Evolutionary conservation across 805 yeast species (phyloP), one percentile per base, ranked within the genome.

Genomic region (Candida suzukii): DNA sequence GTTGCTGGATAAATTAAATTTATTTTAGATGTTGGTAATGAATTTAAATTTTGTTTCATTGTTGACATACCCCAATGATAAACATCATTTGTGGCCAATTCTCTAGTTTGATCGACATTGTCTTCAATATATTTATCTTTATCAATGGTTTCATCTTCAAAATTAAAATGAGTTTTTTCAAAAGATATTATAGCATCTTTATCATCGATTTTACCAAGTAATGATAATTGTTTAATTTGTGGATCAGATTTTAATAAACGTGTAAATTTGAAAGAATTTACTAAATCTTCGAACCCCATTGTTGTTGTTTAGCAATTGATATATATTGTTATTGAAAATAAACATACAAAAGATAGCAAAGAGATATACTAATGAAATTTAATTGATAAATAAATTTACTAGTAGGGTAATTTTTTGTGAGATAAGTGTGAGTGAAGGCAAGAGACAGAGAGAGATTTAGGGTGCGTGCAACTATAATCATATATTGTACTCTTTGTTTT

Each of bases 1-100:
- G 96, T 83, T 0, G 98, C 98, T 1, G 99, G 99, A 58, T 76
- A 88, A 21, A 91, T 80, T 42, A 91, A 51, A 50, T 83, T 88
- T 41, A 87, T 51, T 54, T 90, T 88, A 14, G 81, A 80, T 1
- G 78, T 71, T 1, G 95, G 86, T 4, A 51, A 51, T 0, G 51
- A 48, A 0, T 63, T 66, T n/a, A 77, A 45, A 37, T 71, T 66
- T 46, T 76, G 81, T 3, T 50, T 50, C 1, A 72, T 58, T 8
- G 40, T 32, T 1, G 76, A 75, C 36, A 74, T 58, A 13, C 87
- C 86, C 97, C 98, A 91, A 46, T 72, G 72, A 55, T 91, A 91
- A 1, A 90, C 79, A 51, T 88, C 97, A 58, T 91, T 93, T 14
- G 65, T 58, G n/a, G 85, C 80, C 17, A 80, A 68, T 21, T 66